Base-by-base conservation (phyloP, 306 rosid species). In the cucumber (Cucumis sativus) region DNA sequence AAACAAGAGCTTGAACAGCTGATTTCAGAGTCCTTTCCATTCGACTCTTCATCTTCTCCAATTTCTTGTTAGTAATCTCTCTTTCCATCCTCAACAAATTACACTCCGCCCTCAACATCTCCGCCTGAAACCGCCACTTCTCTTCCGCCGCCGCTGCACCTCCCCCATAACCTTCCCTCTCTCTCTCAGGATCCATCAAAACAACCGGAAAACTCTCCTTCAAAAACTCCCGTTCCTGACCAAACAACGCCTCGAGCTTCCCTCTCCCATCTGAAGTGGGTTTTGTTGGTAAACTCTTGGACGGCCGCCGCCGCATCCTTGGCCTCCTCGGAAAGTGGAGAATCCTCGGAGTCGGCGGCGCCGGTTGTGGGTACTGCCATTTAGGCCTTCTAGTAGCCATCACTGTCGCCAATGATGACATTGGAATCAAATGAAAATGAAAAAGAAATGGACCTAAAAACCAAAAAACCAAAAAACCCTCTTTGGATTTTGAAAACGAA, bases 91-190 rank as follows among this genome's bases (percentile, higher is more conserved):
- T 89, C 89, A 95, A 73, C 82, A 95, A 75, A 77, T 89, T 95
- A 68, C 99, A 95, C 86, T 95, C 99, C 0, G 97, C 97, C 64
- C 97, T 95, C 89, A 95, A 73, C 91, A 92, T 90, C 80, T 95
- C 99, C 0, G 92, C 96, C 79, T 90, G 96, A 87, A 95, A 90
- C 88, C 91, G 86, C 97, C 99, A 92, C 66, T 88, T 92, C 68
- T 89, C 92, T 79, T 90, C 97, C 69, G 65, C 72, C 81, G 65
- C 72, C 82, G 71, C 71, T 4, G 25, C 47, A 17, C 14, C 5
- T 14, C 59, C 56, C 2, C 73, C 4, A 2, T 12, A 10, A 10
- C 52, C 77, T 58, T 17, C 68, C 7, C 40, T 59, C 23, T 79
- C 89, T 55, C 79, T 58, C 41, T 65, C 77, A 28, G 72, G 65